phyloP scores from a whole-genome alignment of 2,329 filamentous ascomycete species.

The Cladosporium sp. region DNA sequence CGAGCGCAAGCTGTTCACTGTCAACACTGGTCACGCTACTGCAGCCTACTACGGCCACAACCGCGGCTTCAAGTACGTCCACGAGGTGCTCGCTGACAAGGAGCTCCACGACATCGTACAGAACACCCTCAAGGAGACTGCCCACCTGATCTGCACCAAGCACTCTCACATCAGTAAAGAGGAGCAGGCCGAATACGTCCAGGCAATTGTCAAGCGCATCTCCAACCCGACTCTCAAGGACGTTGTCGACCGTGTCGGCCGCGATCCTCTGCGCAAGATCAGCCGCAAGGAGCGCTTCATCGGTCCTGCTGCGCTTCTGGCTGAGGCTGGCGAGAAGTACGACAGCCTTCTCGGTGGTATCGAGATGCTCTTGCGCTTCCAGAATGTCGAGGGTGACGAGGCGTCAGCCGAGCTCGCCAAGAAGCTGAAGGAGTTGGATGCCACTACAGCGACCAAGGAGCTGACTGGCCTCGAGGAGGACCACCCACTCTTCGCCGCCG shows the following conservation, averaged over 20 bases:
- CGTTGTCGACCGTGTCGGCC: slow-evolving; percentile 90
- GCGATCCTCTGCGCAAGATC: slow-evolving; percentile 90
- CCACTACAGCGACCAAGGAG: slow-evolving; percentile 75
- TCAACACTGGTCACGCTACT: slow-evolving; percentile 97
- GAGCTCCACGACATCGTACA: slow-evolving; percentile 79
- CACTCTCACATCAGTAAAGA: slow-evolving; percentile 69
- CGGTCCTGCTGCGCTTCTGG: slow-evolving; percentile 84
- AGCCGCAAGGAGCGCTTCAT: slow-evolving; percentile 95
- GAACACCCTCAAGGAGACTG: slow-evolving; percentile 81
- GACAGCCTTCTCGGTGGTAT: slow-evolving; percentile 76
- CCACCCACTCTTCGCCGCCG: slow-evolving; percentile 75
- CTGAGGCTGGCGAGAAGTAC: slow-evolving; percentile 74
- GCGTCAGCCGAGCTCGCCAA: slow-evolving; percentile 84
- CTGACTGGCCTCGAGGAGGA: slow-evolving; percentile 76
- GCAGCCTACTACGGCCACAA: slow-evolving; percentile 94
- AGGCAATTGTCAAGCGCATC: slow-evolving; percentile 90
- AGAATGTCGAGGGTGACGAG: slow-evolving; percentile 88
- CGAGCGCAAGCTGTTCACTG: slow-evolving; percentile 98
- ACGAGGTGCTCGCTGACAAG: slow-evolving; percentile 81
- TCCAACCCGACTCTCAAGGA: slow-evolving; percentile 93
- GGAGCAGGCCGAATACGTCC: slow-evolving; percentile 83
- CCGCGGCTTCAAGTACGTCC: slow-evolving; percentile 81
- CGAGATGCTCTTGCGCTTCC: slow-evolving; percentile 93
- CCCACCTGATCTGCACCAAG: slow-evolving; percentile 81
- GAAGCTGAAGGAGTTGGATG: slow-evolving; percentile 73